Base-by-base conservation (phyloP, 2,329 filamentous ascomycete genomes). In the Lachnellula suecica region DNA sequence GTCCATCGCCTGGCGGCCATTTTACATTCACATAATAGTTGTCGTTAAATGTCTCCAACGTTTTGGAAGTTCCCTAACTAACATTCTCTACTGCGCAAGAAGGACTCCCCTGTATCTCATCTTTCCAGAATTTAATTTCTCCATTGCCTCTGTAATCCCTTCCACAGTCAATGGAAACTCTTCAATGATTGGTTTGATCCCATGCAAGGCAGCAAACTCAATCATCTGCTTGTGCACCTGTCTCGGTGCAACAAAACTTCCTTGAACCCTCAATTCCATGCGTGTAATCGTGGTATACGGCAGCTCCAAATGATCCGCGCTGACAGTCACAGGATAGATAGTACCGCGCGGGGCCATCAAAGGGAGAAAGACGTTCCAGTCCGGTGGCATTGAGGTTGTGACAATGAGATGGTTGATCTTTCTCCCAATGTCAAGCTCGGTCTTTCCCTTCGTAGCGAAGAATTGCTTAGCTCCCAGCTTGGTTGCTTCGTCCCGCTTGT, bases 271-370 rank as follows among this genome's bases (percentile, higher is more conserved):
- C 20, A 59, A 49, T 11, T 53, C 55, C 3, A 42, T 41, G 2
- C 47, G n/a, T 9, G 64, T 40, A 10, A 65, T 46, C 10, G 40
- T 41, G 55, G 59, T 59, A n/a, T 59, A 57, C 20, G 60, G 62
- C 9, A 64, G 52, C 15, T 56, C 49, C 2, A 89, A 84, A 0
- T 47, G n/a, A n/a, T n/a, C n/a, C n/a, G n/a, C 48, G 2, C 85
- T 84, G 1, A 79, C 78, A 15, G 84, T 85, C 38, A 90, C 75
- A 66, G 87, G 83, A 52, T 85, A 77, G 58, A 87, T 82, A 7
- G 72, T 74, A 2, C 84, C 84, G 44, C 79, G 75, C 2, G 59
- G 54, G 15, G 52, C 54, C 31, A 62, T 31, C 22, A 61, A 53
- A 4, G 51, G 37, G 4, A 43, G 10, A 31, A 54, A 56, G 4